These are phyloP conservation scores for Alternaria sp. DNA, from an alignment of 2,329 filamentous ascomycete genomes.

Conservation along the genomic window DNA sequence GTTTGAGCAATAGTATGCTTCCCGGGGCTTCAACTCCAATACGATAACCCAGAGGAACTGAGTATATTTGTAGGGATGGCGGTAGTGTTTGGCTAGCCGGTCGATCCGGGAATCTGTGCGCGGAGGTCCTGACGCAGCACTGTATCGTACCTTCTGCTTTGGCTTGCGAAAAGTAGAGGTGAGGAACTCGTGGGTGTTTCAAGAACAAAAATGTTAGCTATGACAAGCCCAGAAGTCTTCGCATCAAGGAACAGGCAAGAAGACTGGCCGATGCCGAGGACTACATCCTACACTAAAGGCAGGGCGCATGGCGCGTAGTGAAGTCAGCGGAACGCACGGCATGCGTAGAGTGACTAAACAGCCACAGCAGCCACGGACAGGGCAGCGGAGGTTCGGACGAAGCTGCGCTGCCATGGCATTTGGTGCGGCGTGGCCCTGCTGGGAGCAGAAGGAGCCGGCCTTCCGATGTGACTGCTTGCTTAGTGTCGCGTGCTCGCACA, in stretches of 20 bases:
- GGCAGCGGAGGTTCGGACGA: conserved; percentile 10
- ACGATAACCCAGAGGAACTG: background rate
- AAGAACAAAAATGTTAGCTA: background rate
- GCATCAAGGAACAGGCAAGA: background rate
- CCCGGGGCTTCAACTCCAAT: background rate
- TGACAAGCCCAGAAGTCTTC: background rate
- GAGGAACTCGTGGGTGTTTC: background rate
- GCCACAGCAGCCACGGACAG: background rate
- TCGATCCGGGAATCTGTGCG: background rate
- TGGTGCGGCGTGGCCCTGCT: conserved; percentile 1
- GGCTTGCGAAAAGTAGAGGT: background rate
- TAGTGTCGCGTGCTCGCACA: conserved; percentile 1
- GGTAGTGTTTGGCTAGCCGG: background rate
- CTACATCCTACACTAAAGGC: background rate
- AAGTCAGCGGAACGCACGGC: conserved; percentile 17
- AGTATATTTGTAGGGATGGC: background rate
- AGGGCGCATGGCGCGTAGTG: conserved; percentile 1
- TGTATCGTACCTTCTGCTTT: background rate
- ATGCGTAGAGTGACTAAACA: conserved; percentile 5
- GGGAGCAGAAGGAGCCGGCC: conserved; percentile 10
- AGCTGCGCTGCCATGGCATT: background rate
- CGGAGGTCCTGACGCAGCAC: background rate
- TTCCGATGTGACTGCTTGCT: conserved; percentile 5
- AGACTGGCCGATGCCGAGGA: background rate
- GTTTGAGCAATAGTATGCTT: background rate